Evolutionary conservation across 345 rosid genomes (phyloP).

Genomic region (Syzygium aromaticum): DNA sequence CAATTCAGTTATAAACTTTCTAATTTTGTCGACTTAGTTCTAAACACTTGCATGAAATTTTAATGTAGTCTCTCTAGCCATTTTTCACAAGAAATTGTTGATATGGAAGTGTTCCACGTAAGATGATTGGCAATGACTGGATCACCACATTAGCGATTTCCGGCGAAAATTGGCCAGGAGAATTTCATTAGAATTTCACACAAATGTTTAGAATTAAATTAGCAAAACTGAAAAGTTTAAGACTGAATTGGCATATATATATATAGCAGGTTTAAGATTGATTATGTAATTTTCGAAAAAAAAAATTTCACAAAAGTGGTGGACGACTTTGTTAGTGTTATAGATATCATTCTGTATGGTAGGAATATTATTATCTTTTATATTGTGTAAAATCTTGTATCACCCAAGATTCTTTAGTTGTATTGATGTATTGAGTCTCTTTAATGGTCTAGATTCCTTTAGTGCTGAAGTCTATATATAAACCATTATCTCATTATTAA

Average conservation of each 20-base stretch:
- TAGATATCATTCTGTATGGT: not conserved
- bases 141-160: not conserved
- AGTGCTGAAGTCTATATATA: not conserved
- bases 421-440: not conserved
- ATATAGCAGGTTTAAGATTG: not conserved
- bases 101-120: not conserved
- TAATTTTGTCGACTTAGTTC: not conserved
- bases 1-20: not conserved
- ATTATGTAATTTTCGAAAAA: not conserved
- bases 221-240: not conserved
- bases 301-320: not conserved
- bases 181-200: not conserved
- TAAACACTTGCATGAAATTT: not conserved
- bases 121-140: rapidly evolving
- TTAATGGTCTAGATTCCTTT: not conserved
- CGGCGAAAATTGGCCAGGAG: rapidly evolving
- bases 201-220: not conserved
- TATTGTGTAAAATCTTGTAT: not conserved
- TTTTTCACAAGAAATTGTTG: rapidly evolving
- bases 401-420: not conserved
- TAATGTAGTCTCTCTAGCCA: not conserved
- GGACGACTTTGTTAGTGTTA: not conserved
- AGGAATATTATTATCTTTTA: not conserved
- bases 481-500: not conserved
- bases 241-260: not conserved